These are phyloP conservation scores for Aspergillus ochraceoroseus DNA, from an alignment of 2,329 filamentous ascomycete species.

Conservation along the genomic window DNA sequence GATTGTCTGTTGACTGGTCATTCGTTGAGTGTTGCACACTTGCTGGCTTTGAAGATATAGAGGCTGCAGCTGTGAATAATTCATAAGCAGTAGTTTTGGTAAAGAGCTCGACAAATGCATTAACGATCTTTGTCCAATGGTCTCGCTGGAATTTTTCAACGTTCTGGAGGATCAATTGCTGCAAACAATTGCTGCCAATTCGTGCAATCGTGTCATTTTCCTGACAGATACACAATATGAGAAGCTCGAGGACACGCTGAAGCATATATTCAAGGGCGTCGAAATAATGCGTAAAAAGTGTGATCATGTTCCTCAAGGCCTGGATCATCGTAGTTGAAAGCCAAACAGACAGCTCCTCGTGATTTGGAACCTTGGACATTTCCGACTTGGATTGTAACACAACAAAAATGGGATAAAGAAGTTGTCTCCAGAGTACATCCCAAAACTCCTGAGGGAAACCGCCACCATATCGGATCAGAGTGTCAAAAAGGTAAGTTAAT, in stretches of 20 bases:
- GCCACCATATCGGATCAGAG: constrained; percentile 80
- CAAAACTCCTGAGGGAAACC: constrained; percentile 93
- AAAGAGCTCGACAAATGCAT: constrained; percentile 92
- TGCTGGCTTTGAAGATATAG: constrained; percentile 37
- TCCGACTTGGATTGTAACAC: constrained; percentile 93
- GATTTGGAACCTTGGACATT: constrained; percentile 89
- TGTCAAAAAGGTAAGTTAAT: constrained; percentile 94
- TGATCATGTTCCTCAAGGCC: constrained; percentile 95
- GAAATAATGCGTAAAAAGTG: constrained; percentile 97
- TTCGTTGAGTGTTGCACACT: constrained; percentile 30
- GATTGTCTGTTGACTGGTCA: constrained; percentile 25
- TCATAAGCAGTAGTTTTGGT: constrained; percentile 91
- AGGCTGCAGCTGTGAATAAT: constrained; percentile 76
- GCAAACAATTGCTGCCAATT: constrained; percentile 96
- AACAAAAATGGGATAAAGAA: constrained; percentile 97
- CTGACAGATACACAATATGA: constrained; percentile 95
- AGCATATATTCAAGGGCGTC: constrained; percentile 96
- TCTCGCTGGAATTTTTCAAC: constrained; percentile 81
- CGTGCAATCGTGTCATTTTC: constrained; percentile 98
- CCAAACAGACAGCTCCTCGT: constrained; percentile 97
- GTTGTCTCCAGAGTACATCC: constrained; percentile 96
- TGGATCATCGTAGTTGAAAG: constrained; percentile 99
- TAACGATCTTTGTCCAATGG: constrained; percentile 93
- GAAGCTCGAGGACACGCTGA: constrained; percentile 88
- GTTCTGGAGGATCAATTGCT: constrained; percentile 94